These are phyloP conservation scores for Stephanodiscus minutulus DNA, from an alignment of 108 stramenopile species.

Conservation along the genomic window DNA sequence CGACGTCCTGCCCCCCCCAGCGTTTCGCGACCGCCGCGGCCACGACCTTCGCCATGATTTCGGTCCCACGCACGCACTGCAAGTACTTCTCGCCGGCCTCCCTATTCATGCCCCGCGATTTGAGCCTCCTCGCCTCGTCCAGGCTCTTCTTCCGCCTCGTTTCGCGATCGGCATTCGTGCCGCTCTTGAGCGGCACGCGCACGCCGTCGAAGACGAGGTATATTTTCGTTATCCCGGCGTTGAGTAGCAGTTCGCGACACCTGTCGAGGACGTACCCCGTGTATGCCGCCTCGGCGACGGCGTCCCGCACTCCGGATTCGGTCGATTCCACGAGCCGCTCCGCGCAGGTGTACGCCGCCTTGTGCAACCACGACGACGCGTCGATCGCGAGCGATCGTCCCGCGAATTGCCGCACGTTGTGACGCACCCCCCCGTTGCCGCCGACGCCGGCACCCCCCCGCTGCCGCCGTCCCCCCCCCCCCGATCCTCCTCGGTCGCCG, in stretches of 20 bases:
- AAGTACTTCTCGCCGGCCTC: constrained; percentile 78
- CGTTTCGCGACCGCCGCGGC: constrained; percentile 32
- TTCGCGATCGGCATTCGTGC: constrained; percentile 73
- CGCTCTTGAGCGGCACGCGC: constrained; percentile 80
- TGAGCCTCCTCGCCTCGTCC: constrained; percentile 61
- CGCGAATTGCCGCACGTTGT: constrained; percentile 68
- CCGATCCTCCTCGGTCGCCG: not conserved
- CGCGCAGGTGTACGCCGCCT: constrained; percentile 80
- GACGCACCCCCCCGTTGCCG: constrained; percentile 26
- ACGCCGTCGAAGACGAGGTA: constrained; percentile 86
- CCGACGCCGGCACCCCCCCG: too few species aligned
- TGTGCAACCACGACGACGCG: constrained; percentile 86
- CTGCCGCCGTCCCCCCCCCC: constrained; percentile 8
- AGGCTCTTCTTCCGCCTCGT: constrained; percentile 57
- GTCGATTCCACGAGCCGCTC: constrained; percentile 71
- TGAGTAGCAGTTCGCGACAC: constrained; percentile 63
- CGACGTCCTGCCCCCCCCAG: too few species aligned
- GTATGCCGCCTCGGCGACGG: constrained; percentile 53
- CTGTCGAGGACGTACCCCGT: constrained; percentile 64
- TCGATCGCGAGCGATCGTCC: constrained; percentile 73
- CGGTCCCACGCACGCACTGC: constrained; percentile 66
- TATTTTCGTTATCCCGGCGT: constrained; percentile 51
- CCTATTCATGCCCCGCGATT: constrained; percentile 34
- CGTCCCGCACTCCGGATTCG: constrained; percentile 50
- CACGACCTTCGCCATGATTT: constrained; percentile 64